A percentile compares a stretch with the other conserved stretches of the same genome.
phyloP scores from a whole-genome alignment of 768 basidiomycete genomes.

The Lentinula lateritia region DNA sequence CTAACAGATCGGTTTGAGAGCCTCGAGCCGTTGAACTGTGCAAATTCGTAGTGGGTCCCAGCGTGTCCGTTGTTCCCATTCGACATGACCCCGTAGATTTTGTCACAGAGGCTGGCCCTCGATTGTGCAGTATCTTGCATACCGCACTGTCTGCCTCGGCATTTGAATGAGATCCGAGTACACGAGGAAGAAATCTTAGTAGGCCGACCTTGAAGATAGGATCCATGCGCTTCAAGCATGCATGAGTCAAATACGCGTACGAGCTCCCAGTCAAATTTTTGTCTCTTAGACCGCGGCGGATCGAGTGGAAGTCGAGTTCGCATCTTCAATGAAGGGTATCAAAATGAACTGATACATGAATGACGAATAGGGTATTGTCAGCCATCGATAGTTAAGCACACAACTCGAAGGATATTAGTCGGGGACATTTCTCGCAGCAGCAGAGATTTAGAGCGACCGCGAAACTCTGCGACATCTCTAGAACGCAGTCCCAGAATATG shows the following conservation, averaged over 20 bases:
- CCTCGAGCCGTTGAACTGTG: not conserved
- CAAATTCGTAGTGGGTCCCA: not conserved
- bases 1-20: not conserved
- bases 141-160: not conserved
- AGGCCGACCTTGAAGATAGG: not conserved
- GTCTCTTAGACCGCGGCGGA: not conserved
- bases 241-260: not conserved
- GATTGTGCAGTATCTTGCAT: not conserved
- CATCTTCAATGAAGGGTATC: not conserved
- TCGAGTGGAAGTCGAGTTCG: not conserved
- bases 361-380: not conserved
- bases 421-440: not conserved
- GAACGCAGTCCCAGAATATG: too few relatives aligned
- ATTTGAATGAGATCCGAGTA: not conserved
- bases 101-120: not conserved
- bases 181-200: not conserved
- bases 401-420: too few relatives aligned
- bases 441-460: not conserved
- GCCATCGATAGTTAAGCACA: not conserved
- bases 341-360: not conserved
- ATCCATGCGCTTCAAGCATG: not conserved
- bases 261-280: not conserved
- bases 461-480: too few relatives aligned
- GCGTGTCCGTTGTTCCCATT: constrained; percentile 1
- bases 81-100: not conserved